phyloP scores from a whole-genome alignment of 306 rosid genomes.

The Sesbania bispinosa region DNA sequence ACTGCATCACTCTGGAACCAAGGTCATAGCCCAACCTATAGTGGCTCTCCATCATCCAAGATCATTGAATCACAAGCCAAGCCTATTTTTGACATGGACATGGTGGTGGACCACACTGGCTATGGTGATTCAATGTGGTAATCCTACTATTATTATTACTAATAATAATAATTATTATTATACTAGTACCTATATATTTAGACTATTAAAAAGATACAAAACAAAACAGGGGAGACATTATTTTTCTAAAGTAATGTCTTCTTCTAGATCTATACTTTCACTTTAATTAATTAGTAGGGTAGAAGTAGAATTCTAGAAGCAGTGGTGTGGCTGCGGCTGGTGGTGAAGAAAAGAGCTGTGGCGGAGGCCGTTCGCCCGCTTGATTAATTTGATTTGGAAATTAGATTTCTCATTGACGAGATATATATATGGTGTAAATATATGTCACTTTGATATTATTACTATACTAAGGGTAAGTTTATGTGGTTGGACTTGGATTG shows the following conservation, averaged over 20 bases:
- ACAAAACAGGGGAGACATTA: conserved; percentile 9
- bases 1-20: conserved; percentile 33
- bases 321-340: conserved; percentile 20
- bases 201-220: not conserved
- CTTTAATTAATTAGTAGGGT: conserved; percentile 9
- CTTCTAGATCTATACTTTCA: not conserved
- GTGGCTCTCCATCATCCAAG: conserved; percentile 57
- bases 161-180: not conserved
- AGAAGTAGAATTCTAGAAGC: conserved; percentile 17
- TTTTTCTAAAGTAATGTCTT: conserved; percentile 22
- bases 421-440: conserved; percentile 43
- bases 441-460: conserved; percentile 14
- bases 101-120: conserved; percentile 44
- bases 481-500: conserved; percentile 28
- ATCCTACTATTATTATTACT: conserved; percentile 14
- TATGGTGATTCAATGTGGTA: conserved; percentile 68
- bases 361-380: conserved; percentile 62
- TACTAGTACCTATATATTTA: not conserved
- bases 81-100: conserved; percentile 31
- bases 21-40: conserved; percentile 50
- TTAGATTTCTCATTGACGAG: conserved; percentile 3
- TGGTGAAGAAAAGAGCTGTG: conserved; percentile 36
- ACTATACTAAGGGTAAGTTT: conserved; percentile 17
- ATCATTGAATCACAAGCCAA: conserved; percentile 46
- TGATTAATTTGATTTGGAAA: conserved; percentile 30